A percentile compares a stretch with the other conserved stretches of the same genome.
These are phyloP conservation scores for Achaetomiella virescens DNA, from an alignment of 495 filamentous ascomycete genomes.

Conservation along the genomic window DNA sequence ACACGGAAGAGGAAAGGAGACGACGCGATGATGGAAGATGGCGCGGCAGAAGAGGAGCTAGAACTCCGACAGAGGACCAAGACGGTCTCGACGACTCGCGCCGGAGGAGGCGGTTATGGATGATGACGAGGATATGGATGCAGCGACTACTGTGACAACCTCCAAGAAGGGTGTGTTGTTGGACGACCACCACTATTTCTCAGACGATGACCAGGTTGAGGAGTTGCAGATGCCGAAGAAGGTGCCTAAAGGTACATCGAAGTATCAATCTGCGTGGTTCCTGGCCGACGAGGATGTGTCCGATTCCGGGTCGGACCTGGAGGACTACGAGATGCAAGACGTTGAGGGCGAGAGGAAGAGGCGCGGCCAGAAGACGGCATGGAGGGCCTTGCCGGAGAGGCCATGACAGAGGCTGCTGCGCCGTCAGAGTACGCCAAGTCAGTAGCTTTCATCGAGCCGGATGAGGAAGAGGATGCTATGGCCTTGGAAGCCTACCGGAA, in stretches of 20 bases:
- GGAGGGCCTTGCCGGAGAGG: constrained; percentile 62
- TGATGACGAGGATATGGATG: constrained; percentile 49
- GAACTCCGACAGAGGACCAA: constrained; percentile 67
- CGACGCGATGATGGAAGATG: constrained; percentile 67
- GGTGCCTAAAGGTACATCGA: constrained; percentile 84
- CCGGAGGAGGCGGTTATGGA: constrained; percentile 73
- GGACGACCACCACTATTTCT: constrained; percentile 97
- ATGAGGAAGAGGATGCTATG: constrained; percentile 77
- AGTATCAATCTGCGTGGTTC: constrained; percentile 92
- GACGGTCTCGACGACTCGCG: constrained; percentile 78
- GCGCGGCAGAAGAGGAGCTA: constrained; percentile 46
- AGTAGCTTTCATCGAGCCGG: constrained; percentile 82
- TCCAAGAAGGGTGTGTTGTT: constrained; percentile 73
- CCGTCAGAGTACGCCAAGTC: constrained; percentile 83
- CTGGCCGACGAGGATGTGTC: constrained; percentile 74
- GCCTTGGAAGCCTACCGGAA: constrained; percentile 73
- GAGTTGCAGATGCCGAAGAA: constrained; percentile 52
- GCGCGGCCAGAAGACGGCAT: constrained; percentile 64
- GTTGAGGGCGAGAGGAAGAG: constrained; percentile 45
- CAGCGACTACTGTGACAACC: constrained; percentile 43
- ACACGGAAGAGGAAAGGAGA: constrained; percentile 50
- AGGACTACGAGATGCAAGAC: constrained; percentile 70
- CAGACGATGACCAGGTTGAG: constrained; percentile 60
- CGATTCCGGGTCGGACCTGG: constrained; percentile 78
- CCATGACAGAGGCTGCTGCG: constrained; percentile 68